Conservation (phyloP, 1,139 yeast species). For the Zhuliangozyma blackwelliae region DNA sequence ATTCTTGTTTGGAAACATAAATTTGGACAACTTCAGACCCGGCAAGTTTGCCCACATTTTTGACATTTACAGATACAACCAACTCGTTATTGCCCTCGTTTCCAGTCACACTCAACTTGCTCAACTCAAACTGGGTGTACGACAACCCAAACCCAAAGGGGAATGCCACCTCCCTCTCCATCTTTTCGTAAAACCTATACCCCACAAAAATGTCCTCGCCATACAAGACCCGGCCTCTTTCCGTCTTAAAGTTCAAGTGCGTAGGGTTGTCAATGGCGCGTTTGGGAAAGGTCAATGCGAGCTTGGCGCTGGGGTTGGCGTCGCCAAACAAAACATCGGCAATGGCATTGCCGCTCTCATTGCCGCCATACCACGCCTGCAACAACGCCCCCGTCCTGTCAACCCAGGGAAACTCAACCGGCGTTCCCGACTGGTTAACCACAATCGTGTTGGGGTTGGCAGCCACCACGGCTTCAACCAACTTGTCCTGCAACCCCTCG, state of each 20-base stretch:
- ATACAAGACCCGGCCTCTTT: conserved; percentile 50
- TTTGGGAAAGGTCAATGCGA: conserved; percentile 42
- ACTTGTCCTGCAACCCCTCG: conserved; percentile 46
- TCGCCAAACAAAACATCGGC: conserved; percentile 24
- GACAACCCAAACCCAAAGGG: conserved; percentile 64
- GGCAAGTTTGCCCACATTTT: conserved; percentile 33
- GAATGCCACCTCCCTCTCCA: conserved; percentile 42
- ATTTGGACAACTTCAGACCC: conserved; percentile 48
- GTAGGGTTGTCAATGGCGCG: conserved; percentile 42
- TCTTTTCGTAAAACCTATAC: conserved; percentile 54
- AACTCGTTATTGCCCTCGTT: conserved; percentile 12
- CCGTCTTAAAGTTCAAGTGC: conserved; percentile 30
- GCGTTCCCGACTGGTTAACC: conserved; percentile 62
- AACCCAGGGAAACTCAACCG: conserved; percentile 60
- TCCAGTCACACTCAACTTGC: conserved; percentile 12
- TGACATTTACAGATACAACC: conserved; percentile 27
- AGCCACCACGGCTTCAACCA: conserved; percentile 41
- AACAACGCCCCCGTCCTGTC: conserved; percentile 40
- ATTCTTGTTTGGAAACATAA: conserved; percentile 34
- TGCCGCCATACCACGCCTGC: conserved; percentile 47
- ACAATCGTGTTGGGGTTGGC: conserved; percentile 51
- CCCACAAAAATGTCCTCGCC: conserved; percentile 59
- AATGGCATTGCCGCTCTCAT: conserved; percentile 21
- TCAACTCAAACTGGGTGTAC: conserved; percentile 42
- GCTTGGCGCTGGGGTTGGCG: conserved; percentile 26